Percentiles rank a stretch among this genome's conserved stretches.
Conservation (phyloP, 106 monocot species). For the Acorus calamus region DNA sequence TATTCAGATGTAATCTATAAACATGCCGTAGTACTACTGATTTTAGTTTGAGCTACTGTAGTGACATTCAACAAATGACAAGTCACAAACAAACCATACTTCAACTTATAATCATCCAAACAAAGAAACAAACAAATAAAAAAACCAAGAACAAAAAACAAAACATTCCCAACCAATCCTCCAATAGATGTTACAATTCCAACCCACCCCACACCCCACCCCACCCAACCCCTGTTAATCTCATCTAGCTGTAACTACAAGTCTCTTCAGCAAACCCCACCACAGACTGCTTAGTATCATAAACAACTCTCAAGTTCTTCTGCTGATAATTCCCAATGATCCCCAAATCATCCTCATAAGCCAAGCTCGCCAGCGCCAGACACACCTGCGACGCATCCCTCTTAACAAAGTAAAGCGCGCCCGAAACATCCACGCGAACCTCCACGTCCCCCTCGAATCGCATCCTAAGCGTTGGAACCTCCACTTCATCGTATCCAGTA, state of each 20-base stretch:
- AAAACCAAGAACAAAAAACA: too few relatives aligned
- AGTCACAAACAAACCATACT: too few relatives aligned
- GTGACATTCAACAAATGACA: too few relatives aligned
- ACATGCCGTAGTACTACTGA: too few relatives aligned
- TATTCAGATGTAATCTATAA: too few relatives aligned
- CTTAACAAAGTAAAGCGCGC: slow-evolving; percentile 66
- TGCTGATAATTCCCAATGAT: slow-evolving; percentile 92
- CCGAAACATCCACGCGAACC: slow-evolving; percentile 48
- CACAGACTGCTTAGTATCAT: slow-evolving; percentile 50
- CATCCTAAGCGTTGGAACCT: slow-evolving; percentile 49
- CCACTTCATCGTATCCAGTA: slow-evolving; percentile 38
- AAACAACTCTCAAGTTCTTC: slow-evolving; percentile 75
- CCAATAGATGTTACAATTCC: too few relatives aligned
- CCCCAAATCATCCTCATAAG: slow-evolving; percentile 44
- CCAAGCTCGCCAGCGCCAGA: slow-evolving; percentile 47
- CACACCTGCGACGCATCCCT: slow-evolving; percentile 76
- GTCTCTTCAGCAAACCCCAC: slow-evolving; percentile 71
- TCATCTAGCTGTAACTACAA: slow-evolving; percentile 36
- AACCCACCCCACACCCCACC: too few relatives aligned
- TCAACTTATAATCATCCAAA: too few relatives aligned
- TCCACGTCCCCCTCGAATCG: slow-evolving; percentile 49
- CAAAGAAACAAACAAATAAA: too few relatives aligned
- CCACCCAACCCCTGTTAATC: too few relatives aligned
- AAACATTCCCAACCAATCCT: too few relatives aligned
- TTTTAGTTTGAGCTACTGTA: too few relatives aligned